Conservation (phyloP, 805 yeast species). For the Naumovozyma castellii region DNA sequence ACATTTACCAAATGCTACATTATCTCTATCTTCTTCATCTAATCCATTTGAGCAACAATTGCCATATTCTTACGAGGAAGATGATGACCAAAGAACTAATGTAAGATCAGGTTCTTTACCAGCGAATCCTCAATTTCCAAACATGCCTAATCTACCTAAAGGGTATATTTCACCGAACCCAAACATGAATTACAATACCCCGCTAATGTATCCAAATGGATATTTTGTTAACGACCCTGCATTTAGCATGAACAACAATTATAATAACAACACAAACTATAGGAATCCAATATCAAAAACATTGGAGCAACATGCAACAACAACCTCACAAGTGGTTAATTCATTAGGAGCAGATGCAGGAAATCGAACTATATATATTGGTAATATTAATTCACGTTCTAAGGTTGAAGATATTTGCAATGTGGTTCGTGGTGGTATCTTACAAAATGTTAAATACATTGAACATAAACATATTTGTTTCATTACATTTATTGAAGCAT, state of each 20-base stretch:
- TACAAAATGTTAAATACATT: constrained; percentile 47
- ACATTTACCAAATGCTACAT: constrained; percentile 11
- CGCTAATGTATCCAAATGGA: neutral
- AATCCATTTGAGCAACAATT: constrained; percentile 9
- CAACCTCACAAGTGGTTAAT: constrained; percentile 24
- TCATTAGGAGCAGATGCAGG: constrained; percentile 32
- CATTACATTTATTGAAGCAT: constrained; percentile 56
- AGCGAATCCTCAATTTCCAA: neutral
- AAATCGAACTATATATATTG: constrained; percentile 62
- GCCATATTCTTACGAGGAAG: too few relatives aligned
- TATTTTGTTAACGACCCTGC: neutral
- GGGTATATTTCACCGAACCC: neutral
- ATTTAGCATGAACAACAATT: too few relatives aligned
- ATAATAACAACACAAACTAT: too few relatives aligned
- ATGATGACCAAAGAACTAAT: too few relatives aligned
- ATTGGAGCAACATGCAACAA: constrained; percentile 20
- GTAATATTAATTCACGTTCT: constrained; percentile 55
- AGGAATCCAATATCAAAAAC: constrained; percentile 23
- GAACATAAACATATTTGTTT: constrained; percentile 54
- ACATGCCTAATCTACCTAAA: neutral
- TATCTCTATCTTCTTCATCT: constrained; percentile 16
- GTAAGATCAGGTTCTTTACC: too few relatives aligned
- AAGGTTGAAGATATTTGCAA: constrained; percentile 68
- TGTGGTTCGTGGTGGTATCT: constrained; percentile 66
- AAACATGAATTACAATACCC: too few relatives aligned